Evolutionary conservation across 495 filamentous ascomycete genomes (phyloP), one percentile per base, ranked within the genome.

Genomic region (Aspergillus hancockii): DNA sequence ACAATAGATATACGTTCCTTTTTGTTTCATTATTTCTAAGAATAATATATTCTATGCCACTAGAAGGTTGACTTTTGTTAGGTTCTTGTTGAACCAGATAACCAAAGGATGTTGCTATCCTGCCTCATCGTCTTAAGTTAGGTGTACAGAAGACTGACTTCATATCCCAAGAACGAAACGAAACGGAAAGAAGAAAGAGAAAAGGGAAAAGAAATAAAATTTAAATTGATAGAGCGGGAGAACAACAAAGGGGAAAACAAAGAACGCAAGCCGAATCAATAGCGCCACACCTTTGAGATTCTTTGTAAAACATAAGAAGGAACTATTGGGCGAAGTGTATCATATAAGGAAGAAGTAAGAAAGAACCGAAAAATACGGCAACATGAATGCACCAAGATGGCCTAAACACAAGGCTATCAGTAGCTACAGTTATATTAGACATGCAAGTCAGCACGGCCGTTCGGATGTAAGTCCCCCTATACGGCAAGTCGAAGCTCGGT

Each of bases 401-500:
- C 40, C 56, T 28, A 60, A 55, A 30, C 51, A 36, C 9, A 28
- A 61, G 45, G 31, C 51, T 41, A 55, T 41, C 40, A 51, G 23
- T 49, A 19, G 43, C 43, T 55, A 60, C 31, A 49, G 30, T 45
- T n/a, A 55, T 25, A 54, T 53, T 55, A 49, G 30, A 36, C 40
- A 56, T 52, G 38, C 49, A 41, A 55, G 61, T 63, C 57, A 60
- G 61, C 60, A 49, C 28, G 18, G 40, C 30, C 60, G 47, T 13
- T 51, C 22, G 32, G 12, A 19, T 23, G 25, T 14, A 28, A 3
- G 3, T 38, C 36, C 43, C 22, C 21, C 50, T 61, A 71, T 60
- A 66, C 31, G 30, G 63, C 63, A 52, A 62, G 54, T 19, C 61
- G 67, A 53, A 67, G 59, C 63, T 67, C 65, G 18, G 54, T 58